These are phyloP conservation scores for Eutrema japonicum DNA, from an alignment of 345 rosid species.

Conservation along the genomic window DNA sequence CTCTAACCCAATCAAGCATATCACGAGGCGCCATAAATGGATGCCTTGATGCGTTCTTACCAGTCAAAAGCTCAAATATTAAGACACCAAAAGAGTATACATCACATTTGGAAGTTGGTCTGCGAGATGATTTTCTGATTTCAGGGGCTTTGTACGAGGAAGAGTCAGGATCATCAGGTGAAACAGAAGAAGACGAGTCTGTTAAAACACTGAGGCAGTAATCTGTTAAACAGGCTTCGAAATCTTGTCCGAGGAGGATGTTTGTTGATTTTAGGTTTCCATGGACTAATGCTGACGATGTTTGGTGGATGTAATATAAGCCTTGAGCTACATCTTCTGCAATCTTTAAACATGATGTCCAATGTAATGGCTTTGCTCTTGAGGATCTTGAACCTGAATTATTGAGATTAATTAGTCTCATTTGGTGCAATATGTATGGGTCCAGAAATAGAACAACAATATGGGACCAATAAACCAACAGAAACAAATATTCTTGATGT, in stretches of 20 bases:
- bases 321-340: slow-evolving; percentile 97
- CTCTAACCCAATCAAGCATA: slow-evolving; percentile 82
- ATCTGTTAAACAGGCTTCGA: slow-evolving; percentile 92
- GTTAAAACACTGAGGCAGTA: slow-evolving; percentile 74
- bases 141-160: slow-evolving; percentile 80
- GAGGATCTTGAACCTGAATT: slow-evolving; percentile 82
- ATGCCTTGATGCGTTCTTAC: slow-evolving; percentile 78
- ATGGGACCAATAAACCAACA: slow-evolving; percentile 17
- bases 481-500: slow-evolving; percentile 37
- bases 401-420: slow-evolving; percentile 7
- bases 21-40: slow-evolving; percentile 77
- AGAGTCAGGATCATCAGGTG: slow-evolving; percentile 67
- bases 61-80: slow-evolving; percentile 80
- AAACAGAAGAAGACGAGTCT: slow-evolving; percentile 52
- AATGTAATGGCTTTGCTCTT: slow-evolving; percentile 88
- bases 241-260: slow-evolving; percentile 85
- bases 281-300: slow-evolving; percentile 75
- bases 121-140: slow-evolving; percentile 63
- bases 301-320: slow-evolving; percentile 86
- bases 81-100: slow-evolving; percentile 87
- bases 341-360: slow-evolving; percentile 96
- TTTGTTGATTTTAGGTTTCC: slow-evolving; percentile 90
- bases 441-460: neutral
- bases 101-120: slow-evolving; percentile 70
- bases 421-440: neutral